Conservation (phyloP, 805 yeast species). For the Kluyveromyces starmeri region DNA sequence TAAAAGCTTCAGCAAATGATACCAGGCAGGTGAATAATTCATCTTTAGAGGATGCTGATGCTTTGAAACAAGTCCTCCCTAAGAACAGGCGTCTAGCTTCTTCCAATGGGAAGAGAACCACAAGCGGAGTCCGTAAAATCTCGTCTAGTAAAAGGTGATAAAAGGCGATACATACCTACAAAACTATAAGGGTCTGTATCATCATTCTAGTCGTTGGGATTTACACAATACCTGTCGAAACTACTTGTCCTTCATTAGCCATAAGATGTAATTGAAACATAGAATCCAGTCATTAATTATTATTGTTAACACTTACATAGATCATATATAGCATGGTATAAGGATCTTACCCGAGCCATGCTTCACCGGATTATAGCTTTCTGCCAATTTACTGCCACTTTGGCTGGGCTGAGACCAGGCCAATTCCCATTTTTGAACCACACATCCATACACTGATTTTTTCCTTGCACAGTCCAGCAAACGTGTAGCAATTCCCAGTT, state of each 20-base stretch:
- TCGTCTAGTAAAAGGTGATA: slow-evolving; percentile 10
- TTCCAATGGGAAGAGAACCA: slow-evolving; percentile 22
- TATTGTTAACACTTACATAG: too few species aligned
- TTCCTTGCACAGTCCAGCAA: slow-evolving; percentile 37
- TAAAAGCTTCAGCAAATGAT: slow-evolving; percentile 13
- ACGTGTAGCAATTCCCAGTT: slow-evolving; percentile 40
- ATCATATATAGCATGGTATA: slow-evolving; percentile 25
- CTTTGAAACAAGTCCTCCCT: slow-evolving; percentile 24
- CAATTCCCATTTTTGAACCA: slow-evolving; percentile 34
- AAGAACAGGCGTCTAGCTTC: slow-evolving; percentile 25
- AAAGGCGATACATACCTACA: too few species aligned
- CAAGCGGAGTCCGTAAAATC: slow-evolving; percentile 29
- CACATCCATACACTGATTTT: slow-evolving; percentile 42
- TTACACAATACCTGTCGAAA: too few species aligned
- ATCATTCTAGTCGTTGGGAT: too few species aligned
- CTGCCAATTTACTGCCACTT: slow-evolving; percentile 53
- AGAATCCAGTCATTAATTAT: too few species aligned
- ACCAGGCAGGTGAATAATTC: slow-evolving; percentile 7
- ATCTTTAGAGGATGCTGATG: slow-evolving; percentile 13
- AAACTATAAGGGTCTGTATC: too few species aligned
- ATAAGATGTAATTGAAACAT: too few species aligned
- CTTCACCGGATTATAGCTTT: slow-evolving; percentile 42
- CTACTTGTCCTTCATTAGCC: too few species aligned
- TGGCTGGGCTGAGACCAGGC: slow-evolving; percentile 71
- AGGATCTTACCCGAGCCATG: slow-evolving; percentile 34